These are phyloP conservation scores for Secale cereale DNA, from an alignment of 176 grass and related monocot species.

Conservation along the genomic window DNA sequence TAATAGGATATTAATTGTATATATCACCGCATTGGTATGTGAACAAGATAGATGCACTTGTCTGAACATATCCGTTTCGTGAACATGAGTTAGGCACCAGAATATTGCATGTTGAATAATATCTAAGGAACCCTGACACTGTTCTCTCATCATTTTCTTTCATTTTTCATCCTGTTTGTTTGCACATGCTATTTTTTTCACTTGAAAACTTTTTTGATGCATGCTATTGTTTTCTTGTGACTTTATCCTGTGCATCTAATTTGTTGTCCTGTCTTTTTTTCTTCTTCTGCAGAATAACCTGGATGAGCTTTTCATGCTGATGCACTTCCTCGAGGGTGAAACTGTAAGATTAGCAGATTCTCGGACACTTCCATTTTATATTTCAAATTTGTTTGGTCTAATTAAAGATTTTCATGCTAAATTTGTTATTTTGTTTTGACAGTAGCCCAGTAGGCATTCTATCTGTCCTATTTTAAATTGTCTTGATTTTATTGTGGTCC, in stretches of 20 bases:
- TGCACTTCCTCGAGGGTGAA: constrained; percentile 99
- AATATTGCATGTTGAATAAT: neutral
- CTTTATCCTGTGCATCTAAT: constrained; percentile 8
- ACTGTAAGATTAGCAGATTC: constrained; percentile 61
- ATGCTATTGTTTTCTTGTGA: constrained; percentile 1
- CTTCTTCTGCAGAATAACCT: constrained; percentile 83
- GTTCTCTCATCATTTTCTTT: neutral
- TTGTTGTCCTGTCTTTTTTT: constrained; percentile 13
- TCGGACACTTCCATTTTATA: constrained; percentile 13
- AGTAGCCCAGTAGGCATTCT: neutral
- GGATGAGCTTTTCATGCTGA: constrained; percentile 99
- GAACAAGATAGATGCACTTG: neutral
- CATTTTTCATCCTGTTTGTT: constrained; percentile 16
- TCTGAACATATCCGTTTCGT: neutral
- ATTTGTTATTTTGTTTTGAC: constrained; percentile 4
- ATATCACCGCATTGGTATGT: neutral
- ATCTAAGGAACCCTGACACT: neutral
- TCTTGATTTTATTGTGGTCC: neutral
- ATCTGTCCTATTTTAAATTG: neutral
- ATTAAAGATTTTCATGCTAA: too few relatives aligned
- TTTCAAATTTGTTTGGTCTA: too few relatives aligned
- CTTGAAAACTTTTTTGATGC: neutral
- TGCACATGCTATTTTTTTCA: neutral
- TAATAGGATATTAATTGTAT: constrained; percentile 9
- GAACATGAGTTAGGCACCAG: neutral